Base-by-base conservation (phyloP, 768 basidiomycete species). In the Neoboletus subvelutipes region DNA sequence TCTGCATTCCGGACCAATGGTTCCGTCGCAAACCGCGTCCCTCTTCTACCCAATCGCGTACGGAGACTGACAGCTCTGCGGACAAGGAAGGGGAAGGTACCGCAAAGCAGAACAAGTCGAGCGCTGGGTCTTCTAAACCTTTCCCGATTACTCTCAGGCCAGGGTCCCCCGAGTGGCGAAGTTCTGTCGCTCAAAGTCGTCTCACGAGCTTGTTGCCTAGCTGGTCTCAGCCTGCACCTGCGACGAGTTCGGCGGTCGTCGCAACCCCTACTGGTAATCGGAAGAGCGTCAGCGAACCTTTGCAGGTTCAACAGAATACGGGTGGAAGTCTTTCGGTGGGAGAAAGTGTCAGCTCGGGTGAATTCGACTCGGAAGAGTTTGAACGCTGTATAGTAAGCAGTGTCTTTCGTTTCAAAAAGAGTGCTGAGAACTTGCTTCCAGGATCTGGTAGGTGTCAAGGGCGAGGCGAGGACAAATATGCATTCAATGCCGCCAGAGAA, bases 1-100 rank as follows among this genome's bases (percentile, higher is more conserved):
- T 92, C 54, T 88, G 85, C 58, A 83, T 93, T 9, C 88, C 88
- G 2, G 88, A 88, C 52, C 86, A 87, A 65, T 92, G 87, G 91
- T 92, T 84, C 70, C 83, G 84, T 55, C 81, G 88, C 20, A 87
- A 81, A 58, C 80, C 84, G 8, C 82, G 83, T 0, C 75, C 72
- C 39, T 64, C 78, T 2, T 82, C 83, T 2, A 71, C 73, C 15
- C 67, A 76, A 24, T 28, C 31, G 22, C 34, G 31, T 20, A n/a
- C 31, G 2, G 50, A 22, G 12, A 26, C 50, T 11, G 47, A 54
- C 8, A 29, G 41, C 37, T 64, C 76, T 18, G 67, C 65, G 10
- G 79, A 77, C 5, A 75, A 71, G 29, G 79, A 77, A 42, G 74
- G 63, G 10, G 86, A 84, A 54, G 86, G 84, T 5, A 91, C 90